These are phyloP conservation scores for Cucumis hystrix DNA, from an alignment of 306 rosid species.

Conservation along the genomic window DNA sequence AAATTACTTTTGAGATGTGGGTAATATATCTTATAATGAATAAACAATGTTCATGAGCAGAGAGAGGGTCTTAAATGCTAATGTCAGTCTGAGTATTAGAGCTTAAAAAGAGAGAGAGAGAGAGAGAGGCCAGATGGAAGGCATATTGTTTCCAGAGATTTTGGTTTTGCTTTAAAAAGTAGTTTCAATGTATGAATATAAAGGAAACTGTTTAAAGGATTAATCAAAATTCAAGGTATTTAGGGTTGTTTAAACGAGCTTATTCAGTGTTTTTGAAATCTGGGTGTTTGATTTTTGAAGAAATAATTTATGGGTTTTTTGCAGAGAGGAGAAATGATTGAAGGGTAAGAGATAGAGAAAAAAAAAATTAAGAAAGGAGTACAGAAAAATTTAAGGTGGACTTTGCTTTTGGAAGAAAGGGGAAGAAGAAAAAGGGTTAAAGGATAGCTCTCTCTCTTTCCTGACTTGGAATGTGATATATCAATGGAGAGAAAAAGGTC, in stretches of 20 bases:
- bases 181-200: background rate
- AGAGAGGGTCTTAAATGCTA: background rate
- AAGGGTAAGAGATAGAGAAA: background rate
- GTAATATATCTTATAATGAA: background rate
- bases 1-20: background rate
- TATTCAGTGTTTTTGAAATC: background rate
- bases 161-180: background rate
- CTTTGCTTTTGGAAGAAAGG: background rate
- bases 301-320: constrained; percentile 1
- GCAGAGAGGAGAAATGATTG: background rate
- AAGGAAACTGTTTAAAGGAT: too few relatives aligned
- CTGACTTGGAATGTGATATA: constrained; percentile 91
- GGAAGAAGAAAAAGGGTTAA: background rate
- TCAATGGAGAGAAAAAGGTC: constrained; percentile 48
- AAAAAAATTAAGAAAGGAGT: background rate
- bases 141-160: background rate
- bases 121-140: background rate
- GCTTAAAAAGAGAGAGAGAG: background rate
- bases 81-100: background rate
- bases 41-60: background rate
- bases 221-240: background rate
- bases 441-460: background rate
- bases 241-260: background rate
- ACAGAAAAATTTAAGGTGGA: background rate
- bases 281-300: background rate